phyloP scores from a whole-genome alignment of 192 early-diverging fungal species.

The Lunasporangiospora selenospora region DNA sequence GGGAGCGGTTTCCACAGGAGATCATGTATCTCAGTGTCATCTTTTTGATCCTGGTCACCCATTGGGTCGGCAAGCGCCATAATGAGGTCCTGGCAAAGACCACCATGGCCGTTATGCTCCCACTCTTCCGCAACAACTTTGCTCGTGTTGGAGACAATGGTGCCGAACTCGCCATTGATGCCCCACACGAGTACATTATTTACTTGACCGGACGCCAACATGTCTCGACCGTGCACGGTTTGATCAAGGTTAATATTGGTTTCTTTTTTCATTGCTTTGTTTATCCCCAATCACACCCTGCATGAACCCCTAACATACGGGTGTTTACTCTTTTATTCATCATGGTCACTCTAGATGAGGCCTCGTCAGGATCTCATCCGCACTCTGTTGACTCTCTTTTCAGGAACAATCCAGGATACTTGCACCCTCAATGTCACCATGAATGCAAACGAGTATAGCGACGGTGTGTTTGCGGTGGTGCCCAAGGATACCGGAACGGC shows the following conservation, averaged over 20 bases:
- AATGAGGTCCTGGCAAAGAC: conserved; percentile 45
- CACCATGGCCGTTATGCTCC: conserved; percentile 48
- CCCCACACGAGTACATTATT: conserved; percentile 45
- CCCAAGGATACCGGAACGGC: conserved; percentile 28
- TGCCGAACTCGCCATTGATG: conserved; percentile 41
- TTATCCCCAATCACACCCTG: not conserved
- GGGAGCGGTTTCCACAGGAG: conserved; percentile 18
- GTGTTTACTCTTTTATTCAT: not conserved
- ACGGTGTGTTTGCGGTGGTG: conserved; percentile 45
- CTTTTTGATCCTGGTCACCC: conserved; percentile 18
- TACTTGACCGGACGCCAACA: conserved; percentile 45
- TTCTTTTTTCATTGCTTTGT: not conserved
- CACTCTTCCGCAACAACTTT: conserved; percentile 45
- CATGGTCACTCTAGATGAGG: conserved; percentile 17
- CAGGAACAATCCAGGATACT: conserved; percentile 16
- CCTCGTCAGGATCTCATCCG: conserved; percentile 45
- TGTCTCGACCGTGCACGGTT: conserved; percentile 42
- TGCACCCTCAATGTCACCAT: conserved; percentile 47
- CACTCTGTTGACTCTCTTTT: conserved; percentile 25
- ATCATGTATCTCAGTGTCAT: conserved; percentile 32
- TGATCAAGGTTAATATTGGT: conserved; percentile 31
- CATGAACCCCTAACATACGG: conserved; percentile 45
- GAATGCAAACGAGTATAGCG: conserved; percentile 39
- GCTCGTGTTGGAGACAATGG: conserved; percentile 43
- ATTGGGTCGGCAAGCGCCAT: conserved; percentile 36